Conservation (phyloP, 306 rosid genomes). For the Begonia loranthoides region DNA sequence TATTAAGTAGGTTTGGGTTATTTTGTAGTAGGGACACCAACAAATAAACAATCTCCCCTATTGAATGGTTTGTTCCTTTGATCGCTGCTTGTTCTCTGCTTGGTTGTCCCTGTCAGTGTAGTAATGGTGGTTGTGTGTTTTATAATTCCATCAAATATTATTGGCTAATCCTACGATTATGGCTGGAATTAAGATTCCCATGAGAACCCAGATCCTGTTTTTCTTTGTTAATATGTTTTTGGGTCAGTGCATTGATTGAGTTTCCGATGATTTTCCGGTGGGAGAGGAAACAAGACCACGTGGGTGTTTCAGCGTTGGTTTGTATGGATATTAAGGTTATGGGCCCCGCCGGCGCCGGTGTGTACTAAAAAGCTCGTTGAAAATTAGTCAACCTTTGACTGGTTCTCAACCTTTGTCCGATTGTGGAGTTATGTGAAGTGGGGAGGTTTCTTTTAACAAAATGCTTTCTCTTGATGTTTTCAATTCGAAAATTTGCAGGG, state of each 20-base stretch:
- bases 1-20: constrained; percentile 29
- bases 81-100: neutral
- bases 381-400: neutral
- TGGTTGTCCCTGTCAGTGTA: neutral
- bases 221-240: neutral
- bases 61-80: constrained; percentile 48
- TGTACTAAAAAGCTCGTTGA: too few species aligned
- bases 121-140: neutral
- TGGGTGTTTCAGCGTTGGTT: neutral
- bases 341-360: too few species aligned
- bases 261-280: neutral
- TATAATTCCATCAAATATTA: neutral
- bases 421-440: too few species aligned
- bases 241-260: neutral
- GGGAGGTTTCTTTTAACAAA: too few species aligned
- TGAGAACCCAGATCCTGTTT: neutral
- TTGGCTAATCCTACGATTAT: neutral
- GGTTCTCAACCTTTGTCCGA: neutral
- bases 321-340: too few species aligned
- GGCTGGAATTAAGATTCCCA: too few species aligned
- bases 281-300: constrained; percentile 3
- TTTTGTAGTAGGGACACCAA: constrained; percentile 59
- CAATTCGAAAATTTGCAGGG: too few species aligned
- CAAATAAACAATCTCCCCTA: constrained; percentile 47
- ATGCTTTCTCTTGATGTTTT: too few species aligned